Conservation (phyloP, 169 alveolate species). For the Plasmodium coatneyi region DNA sequence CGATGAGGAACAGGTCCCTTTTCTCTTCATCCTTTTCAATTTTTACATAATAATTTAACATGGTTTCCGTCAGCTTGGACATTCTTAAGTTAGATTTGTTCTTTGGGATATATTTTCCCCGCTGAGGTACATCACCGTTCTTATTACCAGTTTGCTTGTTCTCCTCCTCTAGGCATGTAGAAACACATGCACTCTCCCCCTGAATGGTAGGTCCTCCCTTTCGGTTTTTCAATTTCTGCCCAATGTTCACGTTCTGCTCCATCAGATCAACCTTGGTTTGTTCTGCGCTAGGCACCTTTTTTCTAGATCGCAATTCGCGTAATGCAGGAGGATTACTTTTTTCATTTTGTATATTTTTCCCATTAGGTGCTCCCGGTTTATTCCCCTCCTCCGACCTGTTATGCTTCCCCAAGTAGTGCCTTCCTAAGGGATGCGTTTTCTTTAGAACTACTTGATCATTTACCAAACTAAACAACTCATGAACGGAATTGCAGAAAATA, state of each 20-base stretch:
- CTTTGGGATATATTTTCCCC: not conserved
- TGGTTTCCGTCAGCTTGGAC: not conserved
- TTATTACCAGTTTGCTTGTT: not conserved
- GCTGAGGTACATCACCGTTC: not conserved
- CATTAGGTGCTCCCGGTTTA: not conserved
- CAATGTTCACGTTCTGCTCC: not conserved
- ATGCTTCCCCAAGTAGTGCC: not conserved
- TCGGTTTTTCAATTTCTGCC: not conserved
- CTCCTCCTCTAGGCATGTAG: not conserved
- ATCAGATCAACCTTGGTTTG: not conserved
- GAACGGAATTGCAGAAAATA: constrained; percentile 31
- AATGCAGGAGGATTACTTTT: not conserved
- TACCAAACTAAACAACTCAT: constrained; percentile 11
- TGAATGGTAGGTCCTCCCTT: not conserved
- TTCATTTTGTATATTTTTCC: not conserved
- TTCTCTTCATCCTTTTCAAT: constrained; percentile 3
- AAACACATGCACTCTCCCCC: not conserved
- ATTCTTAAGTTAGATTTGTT: not conserved
- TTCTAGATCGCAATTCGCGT: not conserved
- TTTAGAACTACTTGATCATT: constrained; percentile 17
- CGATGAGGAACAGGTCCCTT: not conserved
- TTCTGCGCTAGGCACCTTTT: not conserved
- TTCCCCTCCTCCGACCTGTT: not conserved
- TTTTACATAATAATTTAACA: constrained; percentile 18
- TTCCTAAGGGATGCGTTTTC: not conserved